Percentiles rank a stretch among this genome's conserved stretches.
Evolutionary conservation across 441 rosid genomes (phyloP).

Genomic region (Erodium moschatum): DNA sequence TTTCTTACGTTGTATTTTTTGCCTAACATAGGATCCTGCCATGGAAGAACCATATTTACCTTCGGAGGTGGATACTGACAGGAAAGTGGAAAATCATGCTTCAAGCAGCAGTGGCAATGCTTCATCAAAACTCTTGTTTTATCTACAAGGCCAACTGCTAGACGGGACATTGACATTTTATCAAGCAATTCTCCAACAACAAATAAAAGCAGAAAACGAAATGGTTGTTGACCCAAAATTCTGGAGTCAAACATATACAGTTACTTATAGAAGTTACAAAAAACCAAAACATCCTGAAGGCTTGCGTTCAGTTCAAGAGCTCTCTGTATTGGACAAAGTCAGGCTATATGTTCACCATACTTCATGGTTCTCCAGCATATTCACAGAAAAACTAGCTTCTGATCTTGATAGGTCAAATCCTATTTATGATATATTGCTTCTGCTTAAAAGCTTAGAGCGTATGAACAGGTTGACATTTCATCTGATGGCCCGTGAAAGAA

Average conservation of each 20-base stretch:
- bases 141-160: constrained; percentile 58
- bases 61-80: constrained; percentile 23
- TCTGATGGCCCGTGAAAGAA: constrained; percentile 54
- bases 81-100: constrained; percentile 23
- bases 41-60: constrained; percentile 28
- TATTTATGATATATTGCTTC: constrained; percentile 51
- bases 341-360: constrained; percentile 24
- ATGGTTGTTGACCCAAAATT: constrained; percentile 35
- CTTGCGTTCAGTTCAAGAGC: constrained; percentile 21
- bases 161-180: constrained; percentile 52
- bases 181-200: constrained; percentile 76
- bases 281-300: constrained; percentile 24
- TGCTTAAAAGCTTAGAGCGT: constrained; percentile 72
- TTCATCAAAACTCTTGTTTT: constrained; percentile 47
- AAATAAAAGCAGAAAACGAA: constrained; percentile 50
- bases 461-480: constrained; percentile 64
- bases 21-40: constrained; percentile 38
- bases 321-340: constrained; percentile 24
- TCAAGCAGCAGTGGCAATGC: constrained; percentile 31
- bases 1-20: constrained; percentile 17
- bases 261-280: constrained; percentile 50
- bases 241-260: constrained; percentile 54
- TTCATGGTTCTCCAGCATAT: constrained; percentile 47
- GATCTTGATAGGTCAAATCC: constrained; percentile 46
- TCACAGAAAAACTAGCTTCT: constrained; percentile 47